Evolutionary conservation across 202 grass and related monocot species (phyloP), one percentile per base, ranked within the genome.

Genomic region (Saccharum hybrid): DNA sequence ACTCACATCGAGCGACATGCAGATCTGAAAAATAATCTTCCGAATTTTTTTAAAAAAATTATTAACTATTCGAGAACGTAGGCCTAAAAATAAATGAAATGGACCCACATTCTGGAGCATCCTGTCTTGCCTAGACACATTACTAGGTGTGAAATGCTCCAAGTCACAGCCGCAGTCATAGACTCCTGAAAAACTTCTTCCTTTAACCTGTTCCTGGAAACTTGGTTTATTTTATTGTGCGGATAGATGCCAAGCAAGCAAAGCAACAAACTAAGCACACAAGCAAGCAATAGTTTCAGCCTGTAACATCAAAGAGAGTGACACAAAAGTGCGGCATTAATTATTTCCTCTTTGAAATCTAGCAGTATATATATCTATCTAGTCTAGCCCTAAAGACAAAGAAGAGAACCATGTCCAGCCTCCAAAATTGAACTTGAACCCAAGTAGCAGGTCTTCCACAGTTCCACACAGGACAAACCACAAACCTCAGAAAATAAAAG

Each of bases 371-470:
- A 7, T 45, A 51, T 16, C 1, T 51, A 57, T 7, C 8, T 60
- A 60, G 7, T 23, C 12, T 65, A 30, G 15, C 48, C 37, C 34
- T 40, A 19, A 54, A 65, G 60, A 22, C 23, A 12, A 62, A 28
- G 4, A 28, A 61, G 23, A 26, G 9, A 74, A 73, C 5, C 52
- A 12, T 40, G 4, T 15, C 43, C 34, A 61, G 34, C 34, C 34
- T 40, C 41, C 30, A 63, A 36, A 19, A 26, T 43, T 22, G 16
- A 48, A 62, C 22, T 56, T 59, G 3, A 13, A 7, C 41, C 30
- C 62, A 62, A 37, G 15, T 4, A 71, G 26, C 82, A 19, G 49
- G 66, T 26, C 28, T 12, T 85, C 62, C 82, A 51, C 45, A 39
- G 41, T 12, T 85, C 62, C 82, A 51, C 45, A 39, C 57, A 64